These are phyloP conservation scores for Blastomyces parvus DNA, from an alignment of 2,329 filamentous ascomycete genomes.

Conservation along the genomic window DNA sequence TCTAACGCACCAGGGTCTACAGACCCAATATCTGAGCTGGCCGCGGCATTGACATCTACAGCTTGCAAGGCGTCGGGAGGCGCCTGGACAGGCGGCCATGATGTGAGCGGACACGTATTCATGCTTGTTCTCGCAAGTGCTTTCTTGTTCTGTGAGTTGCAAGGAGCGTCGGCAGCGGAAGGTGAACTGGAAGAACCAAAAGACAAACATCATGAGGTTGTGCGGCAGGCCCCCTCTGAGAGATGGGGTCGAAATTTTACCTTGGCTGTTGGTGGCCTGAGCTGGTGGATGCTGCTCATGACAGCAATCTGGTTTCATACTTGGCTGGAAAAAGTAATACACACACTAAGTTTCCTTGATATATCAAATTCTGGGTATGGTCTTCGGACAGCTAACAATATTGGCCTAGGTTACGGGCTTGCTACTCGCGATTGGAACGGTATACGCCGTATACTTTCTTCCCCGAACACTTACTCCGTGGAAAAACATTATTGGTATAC, in stretches of 20 bases:
- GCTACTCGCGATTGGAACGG: conserved; percentile 38
- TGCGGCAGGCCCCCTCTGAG: conserved; percentile 38
- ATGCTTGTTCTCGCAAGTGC: conserved; percentile 75
- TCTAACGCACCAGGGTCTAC: conserved; percentile 23
- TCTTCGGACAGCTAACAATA: conserved; percentile 9
- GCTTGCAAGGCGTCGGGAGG: conserved; percentile 79
- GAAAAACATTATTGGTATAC: conserved; percentile 39
- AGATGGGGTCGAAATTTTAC: conserved; percentile 45
- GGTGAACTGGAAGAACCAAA: conserved; percentile 42
- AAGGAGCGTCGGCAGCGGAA: conserved; percentile 60
- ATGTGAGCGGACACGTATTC: conserved; percentile 93
- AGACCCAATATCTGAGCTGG: conserved; percentile 28
- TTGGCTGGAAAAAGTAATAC: conserved; percentile 84
- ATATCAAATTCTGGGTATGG: neutral
- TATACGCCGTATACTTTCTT: conserved; percentile 45
- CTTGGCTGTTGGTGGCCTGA: conserved; percentile 56
- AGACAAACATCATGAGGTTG: conserved; percentile 32
- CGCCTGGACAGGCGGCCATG: conserved; percentile 83
- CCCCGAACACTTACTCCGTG: conserved; percentile 38
- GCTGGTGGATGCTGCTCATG: conserved; percentile 96
- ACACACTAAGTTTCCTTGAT: conserved; percentile 18
- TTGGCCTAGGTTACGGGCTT: conserved; percentile 41
- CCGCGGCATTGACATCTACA: conserved; percentile 57
- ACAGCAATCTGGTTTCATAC: conserved; percentile 98
- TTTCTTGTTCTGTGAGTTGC: conserved; percentile 71